Conservation (phyloP, 139 green algal genomes). For the Chlamydomonas incerta region DNA sequence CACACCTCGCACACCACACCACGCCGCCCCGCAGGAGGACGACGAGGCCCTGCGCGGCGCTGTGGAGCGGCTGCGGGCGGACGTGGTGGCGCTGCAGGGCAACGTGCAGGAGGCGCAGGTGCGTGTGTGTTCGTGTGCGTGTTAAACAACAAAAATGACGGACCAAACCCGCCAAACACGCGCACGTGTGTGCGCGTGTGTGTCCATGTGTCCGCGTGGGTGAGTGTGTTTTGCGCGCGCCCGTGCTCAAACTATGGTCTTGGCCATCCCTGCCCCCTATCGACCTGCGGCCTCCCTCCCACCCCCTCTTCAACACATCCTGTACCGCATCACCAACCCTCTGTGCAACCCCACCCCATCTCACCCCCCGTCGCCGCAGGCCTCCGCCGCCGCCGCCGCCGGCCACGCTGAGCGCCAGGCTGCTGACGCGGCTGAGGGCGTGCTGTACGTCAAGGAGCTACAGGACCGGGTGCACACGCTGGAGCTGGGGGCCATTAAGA, state of each 20-base stretch:
- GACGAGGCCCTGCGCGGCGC: constrained; percentile 36
- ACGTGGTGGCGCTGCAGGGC: constrained; percentile 31
- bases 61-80: constrained; percentile 40
- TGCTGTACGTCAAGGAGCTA: constrained; percentile 35
- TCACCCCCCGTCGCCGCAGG: neutral
- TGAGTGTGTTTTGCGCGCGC: too few relatives aligned
- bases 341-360: too few relatives aligned
- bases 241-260: too few relatives aligned
- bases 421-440: neutral
- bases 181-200: too few relatives aligned
- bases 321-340: too few relatives aligned
- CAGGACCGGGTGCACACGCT: constrained; percentile 40
- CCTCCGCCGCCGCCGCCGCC: neutral
- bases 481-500: constrained; percentile 20
- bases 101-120: constrained; percentile 42
- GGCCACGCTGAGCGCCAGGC: neutral
- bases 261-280: too few relatives aligned
- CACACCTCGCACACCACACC: too few relatives aligned
- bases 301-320: too few relatives aligned
- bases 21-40: constrained; percentile 26
- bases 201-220: too few relatives aligned
- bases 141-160: too few relatives aligned
- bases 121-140: neutral
- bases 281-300: too few relatives aligned
- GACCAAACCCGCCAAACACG: too few relatives aligned